A percentile compares a stretch with the other conserved stretches of the same genome.
These are phyloP conservation scores for Neurospora sp. DNA, from an alignment of 2,329 filamentous ascomycete genomes.

Conservation along the genomic window DNA sequence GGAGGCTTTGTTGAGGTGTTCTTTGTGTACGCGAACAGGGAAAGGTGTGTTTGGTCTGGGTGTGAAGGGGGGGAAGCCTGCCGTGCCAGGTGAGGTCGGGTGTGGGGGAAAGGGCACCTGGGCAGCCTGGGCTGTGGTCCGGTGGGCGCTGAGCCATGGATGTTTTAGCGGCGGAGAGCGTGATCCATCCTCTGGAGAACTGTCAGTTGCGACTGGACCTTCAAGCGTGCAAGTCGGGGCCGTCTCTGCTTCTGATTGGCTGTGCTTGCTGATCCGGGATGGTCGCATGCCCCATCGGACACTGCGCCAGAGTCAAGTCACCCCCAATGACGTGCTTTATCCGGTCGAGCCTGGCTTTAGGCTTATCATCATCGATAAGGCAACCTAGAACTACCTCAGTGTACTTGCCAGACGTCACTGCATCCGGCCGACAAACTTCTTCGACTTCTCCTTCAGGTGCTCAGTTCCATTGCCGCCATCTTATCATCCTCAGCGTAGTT, in stretches of 20 bases:
- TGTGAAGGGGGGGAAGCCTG: background rate
- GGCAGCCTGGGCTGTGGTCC: background rate
- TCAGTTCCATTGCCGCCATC: background rate
- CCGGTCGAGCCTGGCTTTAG: background rate
- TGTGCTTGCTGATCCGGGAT: background rate
- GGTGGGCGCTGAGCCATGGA: background rate
- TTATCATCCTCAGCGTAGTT: background rate
- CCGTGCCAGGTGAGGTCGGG: background rate
- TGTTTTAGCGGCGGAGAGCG: background rate
- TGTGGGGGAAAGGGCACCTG: background rate
- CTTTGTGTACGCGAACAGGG: background rate
- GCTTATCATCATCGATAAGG: background rate
- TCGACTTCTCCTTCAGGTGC: background rate
- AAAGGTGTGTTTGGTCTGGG: background rate
- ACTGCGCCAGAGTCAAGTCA: background rate
- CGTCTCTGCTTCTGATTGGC: background rate
- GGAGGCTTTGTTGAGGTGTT: background rate
- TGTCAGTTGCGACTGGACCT: background rate
- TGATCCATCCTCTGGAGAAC: background rate
- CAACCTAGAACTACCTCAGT: background rate
- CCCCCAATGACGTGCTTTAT: background rate
- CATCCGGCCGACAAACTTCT: background rate
- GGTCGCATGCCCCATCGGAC: background rate
- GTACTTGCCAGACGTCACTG: background rate
- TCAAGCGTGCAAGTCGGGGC: background rate